Conservation (phyloP, 306 rosid species). For the Glycine latifolia region DNA sequence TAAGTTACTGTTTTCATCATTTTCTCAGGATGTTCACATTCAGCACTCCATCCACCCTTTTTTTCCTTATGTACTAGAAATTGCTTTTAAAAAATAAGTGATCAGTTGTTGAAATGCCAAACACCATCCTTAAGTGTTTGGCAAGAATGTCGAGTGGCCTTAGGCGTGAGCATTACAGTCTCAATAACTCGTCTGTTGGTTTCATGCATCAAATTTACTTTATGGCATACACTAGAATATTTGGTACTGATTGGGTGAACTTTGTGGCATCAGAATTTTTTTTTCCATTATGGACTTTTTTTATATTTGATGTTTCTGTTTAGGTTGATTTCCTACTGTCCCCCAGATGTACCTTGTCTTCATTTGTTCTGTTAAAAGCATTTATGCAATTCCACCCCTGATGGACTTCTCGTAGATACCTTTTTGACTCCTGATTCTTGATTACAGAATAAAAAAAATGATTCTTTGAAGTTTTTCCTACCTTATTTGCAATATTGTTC, state of each 20-base stretch:
- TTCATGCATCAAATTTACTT: slow-evolving; percentile 6
- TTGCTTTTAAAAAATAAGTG: slow-evolving; percentile 1
- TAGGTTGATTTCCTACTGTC: background rate
- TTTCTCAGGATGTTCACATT: slow-evolving; percentile 9
- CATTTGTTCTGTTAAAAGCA: slow-evolving; percentile 1
- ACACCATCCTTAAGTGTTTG: background rate
- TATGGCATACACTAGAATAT: slow-evolving; percentile 1
- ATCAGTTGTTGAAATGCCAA: background rate
- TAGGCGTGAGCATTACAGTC: background rate
- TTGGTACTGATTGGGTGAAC: background rate
- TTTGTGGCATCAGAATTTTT: background rate
- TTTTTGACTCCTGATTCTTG: slow-evolving; percentile 24
- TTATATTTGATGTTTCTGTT: background rate
- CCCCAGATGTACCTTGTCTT: background rate
- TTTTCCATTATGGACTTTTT: background rate
- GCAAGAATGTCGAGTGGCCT: slow-evolving; percentile 6
- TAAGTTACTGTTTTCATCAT: slow-evolving; percentile 8
- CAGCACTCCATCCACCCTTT: background rate
- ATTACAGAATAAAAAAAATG: background rate
- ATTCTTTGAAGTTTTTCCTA: background rate
- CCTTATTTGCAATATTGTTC: slow-evolving; percentile 30
- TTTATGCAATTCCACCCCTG: background rate
- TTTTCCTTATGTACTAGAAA: background rate
- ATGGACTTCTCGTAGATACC: slow-evolving; percentile 37
- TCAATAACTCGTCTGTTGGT: slow-evolving; percentile 18